Evolutionary conservation across 306 rosid genomes (phyloP).

Genomic region (Inga leiocalycina): DNA sequence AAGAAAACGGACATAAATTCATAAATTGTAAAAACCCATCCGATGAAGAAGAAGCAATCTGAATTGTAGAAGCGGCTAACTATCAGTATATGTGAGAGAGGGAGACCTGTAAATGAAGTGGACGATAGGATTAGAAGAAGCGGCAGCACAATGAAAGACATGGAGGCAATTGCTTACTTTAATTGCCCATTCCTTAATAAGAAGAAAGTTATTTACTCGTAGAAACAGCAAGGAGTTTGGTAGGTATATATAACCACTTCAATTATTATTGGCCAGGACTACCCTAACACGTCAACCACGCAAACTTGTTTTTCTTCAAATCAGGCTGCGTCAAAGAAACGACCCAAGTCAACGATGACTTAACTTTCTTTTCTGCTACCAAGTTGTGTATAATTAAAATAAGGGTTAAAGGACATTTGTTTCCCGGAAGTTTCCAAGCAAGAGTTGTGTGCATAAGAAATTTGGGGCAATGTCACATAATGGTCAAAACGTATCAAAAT

Average conservation of each 20-base stretch:
- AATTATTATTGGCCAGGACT: not conserved
- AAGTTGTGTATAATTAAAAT: too few species aligned
- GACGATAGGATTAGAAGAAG: constrained; percentile 34
- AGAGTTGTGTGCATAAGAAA: too few species aligned
- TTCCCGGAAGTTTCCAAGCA: too few species aligned
- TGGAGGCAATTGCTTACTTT: not conserved
- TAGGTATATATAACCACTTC: not conserved
- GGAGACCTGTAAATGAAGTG: not conserved
- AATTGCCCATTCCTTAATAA: not conserved
- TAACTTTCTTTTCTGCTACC: not conserved
- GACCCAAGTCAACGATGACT: not conserved
- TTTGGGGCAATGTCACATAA: too few species aligned
- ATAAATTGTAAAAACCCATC: too few species aligned
- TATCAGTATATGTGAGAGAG: not conserved
- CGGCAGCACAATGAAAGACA: constrained; percentile 24
- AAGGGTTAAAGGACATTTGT: too few species aligned
- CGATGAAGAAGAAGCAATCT: too few species aligned
- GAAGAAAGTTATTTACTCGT: not conserved
- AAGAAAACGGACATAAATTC: too few species aligned
- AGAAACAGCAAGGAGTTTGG: not conserved
- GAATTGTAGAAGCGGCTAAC: not conserved
- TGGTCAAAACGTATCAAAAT: too few species aligned
- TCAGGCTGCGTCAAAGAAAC: not conserved
- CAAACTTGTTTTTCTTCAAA: too few species aligned
- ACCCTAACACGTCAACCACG: not conserved